Evolutionary conservation across 1,284 basidiomycete genomes (phyloP), one percentile per base, ranked within the genome.

Genomic region (Sporisorium exsertum): DNA sequence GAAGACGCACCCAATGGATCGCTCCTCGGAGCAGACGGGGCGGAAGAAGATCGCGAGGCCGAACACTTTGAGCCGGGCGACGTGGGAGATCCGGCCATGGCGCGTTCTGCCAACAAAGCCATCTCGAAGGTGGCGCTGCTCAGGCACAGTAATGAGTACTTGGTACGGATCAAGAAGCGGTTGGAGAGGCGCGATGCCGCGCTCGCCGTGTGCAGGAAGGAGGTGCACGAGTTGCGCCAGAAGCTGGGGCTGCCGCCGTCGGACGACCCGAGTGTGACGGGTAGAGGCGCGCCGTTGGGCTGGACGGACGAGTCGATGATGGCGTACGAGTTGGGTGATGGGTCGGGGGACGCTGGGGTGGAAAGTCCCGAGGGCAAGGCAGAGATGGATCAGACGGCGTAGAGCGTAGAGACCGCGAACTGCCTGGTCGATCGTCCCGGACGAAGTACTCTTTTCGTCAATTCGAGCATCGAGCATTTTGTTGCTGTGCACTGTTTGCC

Each of bases 41-140:
- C 59, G 5, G 45, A 61, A 24, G 81, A 85, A 59, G 81, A 85
- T 55, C 66, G 69, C 29, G 54, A 72, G 24, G 72, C 72, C n/a
- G 84, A 85, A 52, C 75, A 58, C 4, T 81, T 86, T 40, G 73
- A 81, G 4, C 55, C 58, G 5, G 56, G 61, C 27, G 71, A 77
- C 12, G 64, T 73, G 2, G 60, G 71, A 24, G 72, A 76, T 27
- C 55, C 79, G 1, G 81, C 82, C 45, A 60, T 58, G 55, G 75
- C 78, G 1, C 29, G 75, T 0, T 58, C 75, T 8, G 82, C 83
- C 4, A 85, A 85, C 86, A 92, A 95, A 80, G 92, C 92, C n/a
- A 94, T 98, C 49, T 93, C 92, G 87, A 98, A 98, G 88, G 89
- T 98, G 65, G 95, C 97, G 81, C 87, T 99, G 35, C 86, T 99